These are phyloP conservation scores for Yamadazyma sp. DNA, from an alignment of 1,139 yeast species.

Conservation along the genomic window DNA sequence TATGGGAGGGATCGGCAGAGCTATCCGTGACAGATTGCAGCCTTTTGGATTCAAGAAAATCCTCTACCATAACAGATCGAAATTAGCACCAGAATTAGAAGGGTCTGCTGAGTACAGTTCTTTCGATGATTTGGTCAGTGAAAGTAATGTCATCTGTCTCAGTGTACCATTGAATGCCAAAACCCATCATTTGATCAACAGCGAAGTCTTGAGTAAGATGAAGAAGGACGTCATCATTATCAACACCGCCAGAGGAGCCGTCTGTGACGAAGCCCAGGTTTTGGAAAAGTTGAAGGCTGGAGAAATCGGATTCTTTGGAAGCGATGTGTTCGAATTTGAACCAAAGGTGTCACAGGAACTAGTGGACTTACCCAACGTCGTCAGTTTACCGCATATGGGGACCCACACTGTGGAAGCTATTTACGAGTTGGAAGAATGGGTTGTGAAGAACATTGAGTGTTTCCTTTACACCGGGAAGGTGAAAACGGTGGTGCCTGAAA, in stretches of 20 bases:
- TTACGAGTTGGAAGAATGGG: constrained; percentile 57
- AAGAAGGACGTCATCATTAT: constrained; percentile 64
- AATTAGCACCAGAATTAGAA: constrained; percentile 55
- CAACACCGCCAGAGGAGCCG: constrained; percentile 75
- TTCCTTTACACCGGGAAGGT: constrained; percentile 60
- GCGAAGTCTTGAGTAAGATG: constrained; percentile 53
- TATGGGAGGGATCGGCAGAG: constrained; percentile 77
- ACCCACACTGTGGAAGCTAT: constrained; percentile 66
- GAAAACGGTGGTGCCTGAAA: constrained; percentile 67
- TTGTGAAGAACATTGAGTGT: constrained; percentile 44
- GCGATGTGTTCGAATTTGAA: constrained; percentile 85
- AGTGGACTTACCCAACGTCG: constrained; percentile 54
- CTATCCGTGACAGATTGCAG: constrained; percentile 57
- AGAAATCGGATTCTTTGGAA: constrained; percentile 69
- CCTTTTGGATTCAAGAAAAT: constrained; percentile 66
- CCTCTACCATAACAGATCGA: constrained; percentile 60
- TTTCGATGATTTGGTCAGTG: constrained; percentile 53
- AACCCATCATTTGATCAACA: constrained; percentile 61
- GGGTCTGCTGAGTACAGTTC: constrained; percentile 55
- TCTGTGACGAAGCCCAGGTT: constrained; percentile 66
- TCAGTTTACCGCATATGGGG: constrained; percentile 81
- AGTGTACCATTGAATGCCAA: constrained; percentile 61
- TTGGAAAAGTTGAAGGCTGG: constrained; percentile 64
- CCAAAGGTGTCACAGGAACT: constrained; percentile 68
- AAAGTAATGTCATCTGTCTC: constrained; percentile 59